Base-by-base conservation (phyloP, 2,329 filamentous ascomycete genomes). In the Calonectria hawksworthii region DNA sequence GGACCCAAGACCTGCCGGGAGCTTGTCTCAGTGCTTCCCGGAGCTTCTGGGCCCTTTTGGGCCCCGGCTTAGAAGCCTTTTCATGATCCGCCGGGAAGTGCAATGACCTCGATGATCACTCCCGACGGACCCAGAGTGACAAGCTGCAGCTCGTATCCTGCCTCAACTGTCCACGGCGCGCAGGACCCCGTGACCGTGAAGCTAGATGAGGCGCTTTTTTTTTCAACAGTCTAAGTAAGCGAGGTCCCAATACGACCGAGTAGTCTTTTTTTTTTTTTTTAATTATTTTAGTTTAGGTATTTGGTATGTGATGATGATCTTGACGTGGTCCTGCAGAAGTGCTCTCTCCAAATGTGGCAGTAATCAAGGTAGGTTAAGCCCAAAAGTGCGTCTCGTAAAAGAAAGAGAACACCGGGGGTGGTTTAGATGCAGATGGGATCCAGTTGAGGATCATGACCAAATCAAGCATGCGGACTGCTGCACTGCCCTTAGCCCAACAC, bases 271-370 rank as follows among this genome's bases (percentile, higher is more conserved):
- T 47, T 47, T 47, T 47, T 23, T 23, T 47, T 61, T 51, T 56
- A 41, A 41, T 44, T 44, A 21, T 44, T 44, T 63, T 63, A 63
- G 56, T 21, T 63, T 41, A 10, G 34, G 36, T 23, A 63, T 41
- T 63, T 63, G 56, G 56, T 63, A 63, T 63, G 56, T 41, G 56
- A 63, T 41, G 56, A 63, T 21, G 56, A 63, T 63, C 56, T 69
- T 68, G 74, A 41, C 56, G 77, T 79, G 76, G 77, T 78, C 79
- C 78, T 79, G 69, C 71, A 75, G 77, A 72, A 34, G 56, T 41
- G 56, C 36, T 63, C 34, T 73, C 70, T 56, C n/a, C n/a, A 52
- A 61, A 79, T 54, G 56, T 68, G 72, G 56, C 64, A 67, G 52
- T 44, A 34, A 44, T 65, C 41, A 23, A 41, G 36, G 36, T 28